These are phyloP conservation scores for Platanus orientalis DNA, from an alignment of 164 flowering plant species.

Conservation along the genomic window DNA sequence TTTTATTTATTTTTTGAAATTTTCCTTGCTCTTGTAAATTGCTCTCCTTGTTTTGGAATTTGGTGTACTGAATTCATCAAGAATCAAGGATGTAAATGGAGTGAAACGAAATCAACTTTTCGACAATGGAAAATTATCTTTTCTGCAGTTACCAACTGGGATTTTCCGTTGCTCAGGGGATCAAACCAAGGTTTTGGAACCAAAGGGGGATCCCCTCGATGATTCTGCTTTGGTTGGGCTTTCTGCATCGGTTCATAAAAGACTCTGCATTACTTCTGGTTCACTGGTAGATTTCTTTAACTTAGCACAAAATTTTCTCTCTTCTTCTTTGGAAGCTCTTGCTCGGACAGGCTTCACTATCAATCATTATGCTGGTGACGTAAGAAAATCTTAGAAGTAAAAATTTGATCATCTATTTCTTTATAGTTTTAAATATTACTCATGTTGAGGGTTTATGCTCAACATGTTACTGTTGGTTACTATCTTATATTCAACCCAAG, in stretches of 20 bases:
- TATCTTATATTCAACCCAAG: no score
- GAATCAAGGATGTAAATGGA: constrained; percentile 6
- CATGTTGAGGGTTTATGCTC: no score
- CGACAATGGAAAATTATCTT: constrained; percentile 6
- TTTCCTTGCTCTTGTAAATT: no score
- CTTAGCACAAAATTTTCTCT: not conserved
- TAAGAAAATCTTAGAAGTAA: no score
- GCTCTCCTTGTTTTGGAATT: no score
- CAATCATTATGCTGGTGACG: no score
- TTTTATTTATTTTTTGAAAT: no score
- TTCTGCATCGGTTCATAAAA: constrained; percentile 51
- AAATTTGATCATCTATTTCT: no score
- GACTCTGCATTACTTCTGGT: constrained; percentile 59
- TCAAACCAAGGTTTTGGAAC: constrained; percentile 3
- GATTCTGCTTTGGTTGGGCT: constrained; percentile 59
- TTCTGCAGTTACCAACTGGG: constrained; percentile 47
- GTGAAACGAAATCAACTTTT: not conserved
- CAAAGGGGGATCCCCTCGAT: constrained; percentile 33
- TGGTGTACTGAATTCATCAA: constrained; percentile 26
- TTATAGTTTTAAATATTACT: no score
- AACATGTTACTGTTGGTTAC: no score
- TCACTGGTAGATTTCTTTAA: constrained; percentile 50
- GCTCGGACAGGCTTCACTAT: no score
- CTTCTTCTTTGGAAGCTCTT: not conserved
- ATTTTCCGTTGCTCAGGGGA: constrained; percentile 44